These are phyloP conservation scores for Kluyveromyces lactis DNA, from an alignment of 805 yeast species.

Conservation along the genomic window DNA sequence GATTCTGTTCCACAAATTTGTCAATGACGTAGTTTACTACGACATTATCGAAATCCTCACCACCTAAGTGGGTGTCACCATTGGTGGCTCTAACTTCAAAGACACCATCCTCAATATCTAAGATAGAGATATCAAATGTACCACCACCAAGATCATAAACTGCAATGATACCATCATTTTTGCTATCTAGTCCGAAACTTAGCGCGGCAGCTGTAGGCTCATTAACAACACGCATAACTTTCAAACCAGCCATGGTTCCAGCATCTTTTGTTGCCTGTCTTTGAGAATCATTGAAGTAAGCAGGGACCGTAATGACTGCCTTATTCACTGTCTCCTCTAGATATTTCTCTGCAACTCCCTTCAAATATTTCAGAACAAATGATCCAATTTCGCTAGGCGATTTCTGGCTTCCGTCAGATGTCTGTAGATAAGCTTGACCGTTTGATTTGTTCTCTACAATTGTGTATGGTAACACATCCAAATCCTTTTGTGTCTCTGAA, in stretches of 20 bases:
- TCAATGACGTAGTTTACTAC: slow-evolving; percentile 50
- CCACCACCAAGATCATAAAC: slow-evolving; percentile 80
- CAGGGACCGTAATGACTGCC: slow-evolving; percentile 81
- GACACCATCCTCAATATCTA: slow-evolving; percentile 73
- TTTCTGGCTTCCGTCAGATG: slow-evolving; percentile 33
- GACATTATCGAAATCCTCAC: slow-evolving; percentile 75
- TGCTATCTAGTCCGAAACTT: slow-evolving; percentile 66
- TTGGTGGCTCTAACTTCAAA: slow-evolving; percentile 78
- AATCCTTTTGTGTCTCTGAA: slow-evolving; percentile 61
- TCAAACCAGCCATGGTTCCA: slow-evolving; percentile 66
- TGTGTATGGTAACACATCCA: slow-evolving; percentile 52
- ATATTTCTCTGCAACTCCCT: slow-evolving; percentile 53
- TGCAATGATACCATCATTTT: slow-evolving; percentile 35
- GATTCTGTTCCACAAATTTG: slow-evolving; percentile 44
- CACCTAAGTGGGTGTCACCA: slow-evolving; percentile 81
- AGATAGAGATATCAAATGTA: slow-evolving; percentile 71
- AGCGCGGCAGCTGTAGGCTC: slow-evolving; percentile 86
- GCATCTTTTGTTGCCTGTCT: slow-evolving; percentile 80
- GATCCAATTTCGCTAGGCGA: slow-evolving; percentile 73
- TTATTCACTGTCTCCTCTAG: slow-evolving; percentile 45
- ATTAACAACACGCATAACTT: slow-evolving; percentile 67
- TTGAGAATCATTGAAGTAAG: slow-evolving; percentile 75
- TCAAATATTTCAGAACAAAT: slow-evolving; percentile 54
- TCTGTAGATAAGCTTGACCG: slow-evolving; percentile 62
- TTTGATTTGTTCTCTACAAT: slow-evolving; percentile 45